Conservation (phyloP, 805 yeast genomes). For the Millerago galiae region DNA sequence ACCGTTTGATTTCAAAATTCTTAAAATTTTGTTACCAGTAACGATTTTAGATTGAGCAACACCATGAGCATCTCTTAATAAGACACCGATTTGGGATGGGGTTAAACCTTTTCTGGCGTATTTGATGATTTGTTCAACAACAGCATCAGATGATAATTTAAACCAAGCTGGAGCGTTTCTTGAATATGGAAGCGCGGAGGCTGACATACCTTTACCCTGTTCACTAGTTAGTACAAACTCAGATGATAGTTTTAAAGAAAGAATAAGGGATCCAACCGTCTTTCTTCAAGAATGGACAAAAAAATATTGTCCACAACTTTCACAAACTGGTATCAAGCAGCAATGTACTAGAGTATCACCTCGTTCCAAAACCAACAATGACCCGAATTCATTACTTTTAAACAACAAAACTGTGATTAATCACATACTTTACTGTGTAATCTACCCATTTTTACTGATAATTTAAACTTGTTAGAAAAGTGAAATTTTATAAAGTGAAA, state of each 20-base stretch:
- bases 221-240: conserved; percentile 34
- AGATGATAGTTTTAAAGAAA: conserved; percentile 2
- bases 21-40: conserved; percentile 98
- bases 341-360: conserved; percentile 10
- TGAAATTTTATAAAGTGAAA: conserved; percentile 1
- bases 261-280: neutral
- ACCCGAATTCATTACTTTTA: conserved; percentile 24
- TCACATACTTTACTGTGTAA: conserved; percentile 94
- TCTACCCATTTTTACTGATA: conserved; percentile 87
- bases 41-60: conserved; percentile 95
- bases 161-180: conserved; percentile 99
- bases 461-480: neutral
- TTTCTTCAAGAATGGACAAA: neutral
- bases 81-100: conserved; percentile 99
- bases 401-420: conserved; percentile 12
- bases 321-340: conserved; percentile 50
- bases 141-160: conserved; percentile 92
- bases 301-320: conserved; percentile 4
- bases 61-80: conserved; percentile 99
- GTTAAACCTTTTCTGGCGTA: conserved; percentile 99
- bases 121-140: conserved; percentile 97
- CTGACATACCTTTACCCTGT: conserved; percentile 98
- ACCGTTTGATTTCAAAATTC: conserved; percentile 99
- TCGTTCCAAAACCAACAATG: conserved; percentile 17
- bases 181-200: conserved; percentile 98